Conservation (phyloP, 306 rosid species). For the Inga oerstediana region DNA sequence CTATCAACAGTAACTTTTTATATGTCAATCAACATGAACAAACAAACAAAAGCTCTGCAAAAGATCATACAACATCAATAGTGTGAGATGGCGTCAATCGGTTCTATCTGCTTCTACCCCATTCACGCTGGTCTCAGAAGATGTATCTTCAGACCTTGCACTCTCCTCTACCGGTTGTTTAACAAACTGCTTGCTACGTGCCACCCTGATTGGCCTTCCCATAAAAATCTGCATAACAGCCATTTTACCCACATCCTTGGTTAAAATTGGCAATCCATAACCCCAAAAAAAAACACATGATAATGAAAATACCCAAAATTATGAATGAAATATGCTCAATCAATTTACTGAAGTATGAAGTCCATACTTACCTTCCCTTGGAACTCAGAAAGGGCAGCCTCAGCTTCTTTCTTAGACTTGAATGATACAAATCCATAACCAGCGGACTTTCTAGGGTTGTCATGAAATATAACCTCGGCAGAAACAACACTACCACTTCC, state of each 20-base stretch:
- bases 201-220: constrained; percentile 80
- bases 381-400: constrained; percentile 67
- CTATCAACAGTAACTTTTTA: constrained; percentile 18
- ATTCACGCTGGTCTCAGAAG: constrained; percentile 44
- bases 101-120: constrained; percentile 44
- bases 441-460: constrained; percentile 71
- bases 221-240: constrained; percentile 59
- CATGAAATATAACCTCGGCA: constrained; percentile 64
- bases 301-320: not conserved
- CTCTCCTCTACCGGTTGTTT: constrained; percentile 46
- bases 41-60: constrained; percentile 20
- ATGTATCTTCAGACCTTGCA: constrained; percentile 42
- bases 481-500: constrained; percentile 62
- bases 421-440: constrained; percentile 94
- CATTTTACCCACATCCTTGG: constrained; percentile 12
- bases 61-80: constrained; percentile 32
- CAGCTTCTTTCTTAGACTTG: constrained; percentile 81
- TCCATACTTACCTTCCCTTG: constrained; percentile 73
- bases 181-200: constrained; percentile 71
- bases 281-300: not conserved
- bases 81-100: constrained; percentile 36
- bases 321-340: constrained; percentile 15
- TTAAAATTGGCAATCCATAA: constrained; percentile 1
- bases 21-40: constrained; percentile 9
- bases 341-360: constrained; percentile 13